Conservation (phyloP, 495 filamentous ascomycete genomes). For the Cercophora scortea region DNA sequence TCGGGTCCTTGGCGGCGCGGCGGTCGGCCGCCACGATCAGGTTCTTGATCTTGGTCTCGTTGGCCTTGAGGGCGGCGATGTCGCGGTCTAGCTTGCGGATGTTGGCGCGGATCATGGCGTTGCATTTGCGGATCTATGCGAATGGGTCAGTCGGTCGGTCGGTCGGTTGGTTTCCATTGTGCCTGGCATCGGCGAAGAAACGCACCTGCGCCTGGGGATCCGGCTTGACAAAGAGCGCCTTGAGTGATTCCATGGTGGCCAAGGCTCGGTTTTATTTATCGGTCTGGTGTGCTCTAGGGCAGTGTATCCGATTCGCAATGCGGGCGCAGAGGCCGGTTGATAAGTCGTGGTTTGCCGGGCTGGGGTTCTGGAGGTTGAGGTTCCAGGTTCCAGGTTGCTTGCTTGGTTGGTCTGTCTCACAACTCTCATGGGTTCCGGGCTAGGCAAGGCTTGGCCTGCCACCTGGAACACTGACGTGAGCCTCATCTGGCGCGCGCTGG, state of each 20-base stretch:
- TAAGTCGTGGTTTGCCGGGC: too few relatives aligned
- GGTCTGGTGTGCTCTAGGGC: too few relatives aligned
- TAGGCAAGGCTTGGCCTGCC: too few relatives aligned
- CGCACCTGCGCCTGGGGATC: conserved; percentile 83
- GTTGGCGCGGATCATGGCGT: conserved; percentile 80
- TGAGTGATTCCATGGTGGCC: conserved; percentile 73
- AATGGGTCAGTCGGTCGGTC: conserved; percentile 22
- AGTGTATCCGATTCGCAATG: too few relatives aligned
- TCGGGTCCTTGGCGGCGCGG: conserved; percentile 66
- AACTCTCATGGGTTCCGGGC: too few relatives aligned
- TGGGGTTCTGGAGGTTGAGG: too few relatives aligned
- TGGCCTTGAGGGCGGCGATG: conserved; percentile 61
- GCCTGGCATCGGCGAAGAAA: conserved; percentile 1
- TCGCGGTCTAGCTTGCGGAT: conserved; percentile 94
- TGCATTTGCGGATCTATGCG: conserved; percentile 83
- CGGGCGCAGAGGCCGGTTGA: too few relatives aligned
- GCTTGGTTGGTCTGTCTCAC: too few relatives aligned
- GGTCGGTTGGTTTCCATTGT: background rate
- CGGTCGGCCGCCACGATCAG: conserved; percentile 71
- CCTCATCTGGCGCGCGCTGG: too few relatives aligned
- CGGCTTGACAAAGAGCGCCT: conserved; percentile 81
- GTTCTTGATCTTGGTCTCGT: conserved; percentile 80
- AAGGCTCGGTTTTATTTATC: background rate
- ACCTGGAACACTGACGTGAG: too few relatives aligned
- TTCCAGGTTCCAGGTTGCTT: too few relatives aligned